phyloP scores from a whole-genome alignment of 371 early-diverging fungal species.

The Haplosporangium sp. region DNA sequence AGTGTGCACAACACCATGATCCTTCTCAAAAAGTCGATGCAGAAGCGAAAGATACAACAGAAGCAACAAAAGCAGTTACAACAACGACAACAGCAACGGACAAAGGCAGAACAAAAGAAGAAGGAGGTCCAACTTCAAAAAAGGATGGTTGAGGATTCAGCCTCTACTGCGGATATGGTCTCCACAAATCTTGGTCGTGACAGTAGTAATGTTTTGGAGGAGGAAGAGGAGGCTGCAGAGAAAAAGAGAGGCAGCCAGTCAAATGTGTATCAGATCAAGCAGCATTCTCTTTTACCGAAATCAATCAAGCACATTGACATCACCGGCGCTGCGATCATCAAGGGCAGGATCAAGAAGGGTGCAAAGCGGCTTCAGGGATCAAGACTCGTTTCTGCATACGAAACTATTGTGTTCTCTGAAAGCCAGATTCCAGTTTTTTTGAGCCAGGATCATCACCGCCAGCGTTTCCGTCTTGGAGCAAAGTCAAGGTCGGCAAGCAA shows the following conservation, averaged over 20 bases:
- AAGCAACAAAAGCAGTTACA: not conserved
- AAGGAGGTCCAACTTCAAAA: not conserved
- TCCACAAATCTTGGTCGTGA: not conserved
- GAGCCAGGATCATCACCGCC: slow-evolving; percentile 25
- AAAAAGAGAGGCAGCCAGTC: no score
- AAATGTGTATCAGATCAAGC: no score
- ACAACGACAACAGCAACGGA: slow-evolving; percentile 3
- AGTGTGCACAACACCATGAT: slow-evolving; percentile 23
- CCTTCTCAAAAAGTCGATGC: slow-evolving; percentile 27
- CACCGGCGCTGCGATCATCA: no score
- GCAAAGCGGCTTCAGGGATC: not conserved
- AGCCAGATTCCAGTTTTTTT: slow-evolving; percentile 49
- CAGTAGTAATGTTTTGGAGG: no score
- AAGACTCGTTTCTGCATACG: slow-evolving; percentile 34
- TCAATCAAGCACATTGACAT: not conserved
- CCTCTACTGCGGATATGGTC: not conserved
- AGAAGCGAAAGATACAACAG: slow-evolving; percentile 12
- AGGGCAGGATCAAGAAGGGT: no score
- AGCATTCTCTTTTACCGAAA: no score
- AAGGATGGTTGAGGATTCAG: not conserved
- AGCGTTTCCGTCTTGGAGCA: not conserved
- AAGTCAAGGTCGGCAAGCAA: not conserved
- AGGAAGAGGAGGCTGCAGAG: no score
- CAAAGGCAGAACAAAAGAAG: not conserved
- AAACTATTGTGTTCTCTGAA: slow-evolving; percentile 47